Evolutionary conservation across 75 land plant genomes (phyloP), one percentile per base, ranked within the genome.

Genomic region (Pseudotsuga menziesii): DNA sequence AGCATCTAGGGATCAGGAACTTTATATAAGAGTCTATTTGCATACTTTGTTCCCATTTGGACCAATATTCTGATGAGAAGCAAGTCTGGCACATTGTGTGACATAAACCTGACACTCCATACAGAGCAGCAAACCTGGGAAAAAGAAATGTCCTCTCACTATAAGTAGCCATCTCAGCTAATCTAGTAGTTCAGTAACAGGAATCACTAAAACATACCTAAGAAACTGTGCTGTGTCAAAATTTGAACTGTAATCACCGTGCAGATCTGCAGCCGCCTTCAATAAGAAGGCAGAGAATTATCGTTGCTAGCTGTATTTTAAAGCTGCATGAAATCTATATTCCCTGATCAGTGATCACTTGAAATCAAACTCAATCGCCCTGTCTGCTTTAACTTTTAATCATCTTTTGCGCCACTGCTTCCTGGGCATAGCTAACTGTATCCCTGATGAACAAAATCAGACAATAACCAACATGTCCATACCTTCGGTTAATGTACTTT

Each of bases 371-470:
- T 69, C 72, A 52, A 20, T 69, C 39, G 36, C 41, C 72, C 23
- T 41, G 54, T 16, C 52, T 69, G 22, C 48, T 35, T 15, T 41
- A 69, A 39, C 54, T 69, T n/a, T 4, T 41, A 69, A 69, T 69
- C 72, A 41, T 44, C 54, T 48, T 69, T 39, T 36, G 23, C 41
- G 48, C 41, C 25, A 69, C 22, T 69, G 72, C 41, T 69, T 69
- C 25, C 72, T 69, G 52, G n/a, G 72, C 12, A n/a, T 41, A 20
- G 41, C 54, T 69, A 69, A 44, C 72, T 69, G 72, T 41, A 69
- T 69, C 39, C 72, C 72, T 69, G 48, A 36, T 3, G 3, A 69
- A 69, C 22, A 41, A 69, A 44, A 36, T 69, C 41, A n/a, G 52
- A n/a, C 52, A 69, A 44, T 44, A 69, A 41, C n/a, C 7, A 69